Percentiles rank a stretch among this genome's conserved stretches.
phyloP scores from a whole-genome alignment of 202 grass and related monocot genomes.

The Panicum hallii region DNA sequence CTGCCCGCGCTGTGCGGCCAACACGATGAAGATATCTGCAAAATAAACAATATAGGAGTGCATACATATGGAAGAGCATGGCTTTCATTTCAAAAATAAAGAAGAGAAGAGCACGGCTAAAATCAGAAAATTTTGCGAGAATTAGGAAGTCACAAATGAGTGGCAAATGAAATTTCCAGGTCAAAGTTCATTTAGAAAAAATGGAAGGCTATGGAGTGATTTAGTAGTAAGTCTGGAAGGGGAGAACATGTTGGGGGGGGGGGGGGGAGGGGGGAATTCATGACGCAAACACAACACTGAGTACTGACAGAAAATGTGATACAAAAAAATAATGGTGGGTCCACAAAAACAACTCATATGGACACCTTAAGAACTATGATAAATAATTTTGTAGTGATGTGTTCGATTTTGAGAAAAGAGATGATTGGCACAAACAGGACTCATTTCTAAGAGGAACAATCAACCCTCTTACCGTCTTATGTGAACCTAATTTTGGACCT shows the following conservation, averaged over 20 bases:
- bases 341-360: background rate
- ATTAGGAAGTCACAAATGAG: background rate
- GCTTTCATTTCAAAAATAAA: too few relatives aligned
- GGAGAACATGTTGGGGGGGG: too few relatives aligned
- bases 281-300: background rate
- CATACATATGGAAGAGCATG: background rate
- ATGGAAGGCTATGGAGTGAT: background rate
- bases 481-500: too few relatives aligned
- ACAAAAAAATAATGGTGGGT: background rate
- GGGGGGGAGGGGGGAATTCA: background rate
- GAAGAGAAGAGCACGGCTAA: background rate
- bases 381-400: background rate
- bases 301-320: background rate
- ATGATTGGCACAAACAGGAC: too few relatives aligned
- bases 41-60: constrained; percentile 10
- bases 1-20: constrained; percentile 88
- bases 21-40: constrained; percentile 96
- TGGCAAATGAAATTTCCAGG: background rate
- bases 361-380: background rate
- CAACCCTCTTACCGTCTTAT: too few relatives aligned
- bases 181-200: background rate
- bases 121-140: background rate
- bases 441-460: background rate
- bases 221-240: background rate
- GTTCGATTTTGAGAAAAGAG: background rate